phyloP scores from a whole-genome alignment of 345 rosid species.

The Boechera retrofracta region DNA sequence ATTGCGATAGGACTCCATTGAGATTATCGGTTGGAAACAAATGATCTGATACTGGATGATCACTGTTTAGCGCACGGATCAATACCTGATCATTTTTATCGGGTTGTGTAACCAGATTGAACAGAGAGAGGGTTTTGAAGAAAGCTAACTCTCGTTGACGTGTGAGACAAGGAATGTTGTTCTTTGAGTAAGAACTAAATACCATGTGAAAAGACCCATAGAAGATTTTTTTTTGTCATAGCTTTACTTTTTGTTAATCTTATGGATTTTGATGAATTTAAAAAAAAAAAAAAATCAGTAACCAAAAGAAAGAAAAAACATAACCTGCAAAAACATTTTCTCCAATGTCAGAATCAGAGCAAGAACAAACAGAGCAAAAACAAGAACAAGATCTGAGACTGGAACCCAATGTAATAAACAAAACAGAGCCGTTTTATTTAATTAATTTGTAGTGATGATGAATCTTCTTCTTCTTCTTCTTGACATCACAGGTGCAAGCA shows the following conservation, averaged over 20 bases:
- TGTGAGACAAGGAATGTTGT: conserved; percentile 37
- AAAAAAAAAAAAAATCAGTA: background rate
- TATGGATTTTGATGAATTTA: background rate
- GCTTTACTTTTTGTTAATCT: conserved; percentile 19
- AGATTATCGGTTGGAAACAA: conserved; percentile 32
- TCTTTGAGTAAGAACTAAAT: conserved; percentile 33
- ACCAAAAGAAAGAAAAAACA: background rate
- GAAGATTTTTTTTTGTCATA: conserved; percentile 23
- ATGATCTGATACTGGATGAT: conserved; percentile 26
- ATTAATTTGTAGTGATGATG: conserved; percentile 23
- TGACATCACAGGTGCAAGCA: conserved; percentile 35
- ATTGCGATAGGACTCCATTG: conserved; percentile 43
- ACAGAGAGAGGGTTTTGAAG: conserved; percentile 15
- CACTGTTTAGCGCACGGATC: conserved; percentile 13
- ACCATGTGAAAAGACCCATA: conserved; percentile 32
- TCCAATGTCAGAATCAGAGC: conserved; percentile 33
- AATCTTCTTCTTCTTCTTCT: conserved; percentile 33
- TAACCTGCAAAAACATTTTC: background rate
- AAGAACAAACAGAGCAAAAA: conserved; percentile 30
- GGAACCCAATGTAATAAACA: background rate
- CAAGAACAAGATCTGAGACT: background rate
- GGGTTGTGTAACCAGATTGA: conserved; percentile 30
- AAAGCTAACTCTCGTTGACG: conserved; percentile 22
- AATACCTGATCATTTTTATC: conserved; percentile 13
- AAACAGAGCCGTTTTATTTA: background rate